Conservation (phyloP, 169 alveolate genomes). For the Eimeria acervulina region DNA sequence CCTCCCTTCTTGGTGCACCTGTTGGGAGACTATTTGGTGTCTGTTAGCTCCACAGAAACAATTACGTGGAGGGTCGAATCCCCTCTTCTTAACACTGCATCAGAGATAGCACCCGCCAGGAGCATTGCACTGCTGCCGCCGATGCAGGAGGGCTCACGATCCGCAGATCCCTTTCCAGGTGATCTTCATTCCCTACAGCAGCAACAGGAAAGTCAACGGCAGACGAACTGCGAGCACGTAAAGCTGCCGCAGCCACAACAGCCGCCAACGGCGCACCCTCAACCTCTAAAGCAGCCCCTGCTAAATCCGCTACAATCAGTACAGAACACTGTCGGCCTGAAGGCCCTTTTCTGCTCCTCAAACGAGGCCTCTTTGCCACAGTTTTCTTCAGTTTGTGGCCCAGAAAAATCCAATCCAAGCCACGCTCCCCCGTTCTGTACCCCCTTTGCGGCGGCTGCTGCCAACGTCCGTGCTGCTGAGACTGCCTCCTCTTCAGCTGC, state of each 20-base stretch:
- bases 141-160: not conserved
- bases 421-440: not conserved
- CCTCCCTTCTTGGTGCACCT: conserved; percentile 75
- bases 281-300: not conserved
- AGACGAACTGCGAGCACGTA: not conserved
- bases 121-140: not conserved
- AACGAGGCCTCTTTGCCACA: not conserved
- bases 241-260: conserved; percentile 51
- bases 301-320: not conserved
- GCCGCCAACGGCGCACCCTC: conserved; percentile 50
- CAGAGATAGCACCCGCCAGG: conserved; percentile 21
- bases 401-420: not conserved
- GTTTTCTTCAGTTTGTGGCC: not conserved
- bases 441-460: not conserved
- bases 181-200: not conserved
- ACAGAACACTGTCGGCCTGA: not conserved
- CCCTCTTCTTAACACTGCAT: conserved; percentile 25
- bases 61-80: conserved; percentile 75
- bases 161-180: not conserved
- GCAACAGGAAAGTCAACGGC: not conserved
- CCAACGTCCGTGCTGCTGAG: conserved; percentile 5
- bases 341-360: not conserved
- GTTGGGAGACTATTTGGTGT: conserved; percentile 70
- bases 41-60: conserved; percentile 79
- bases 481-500: not conserved